These are phyloP conservation scores for Suillus subalutaceus DNA, from an alignment of 768 basidiomycete species.

Conservation along the genomic window DNA sequence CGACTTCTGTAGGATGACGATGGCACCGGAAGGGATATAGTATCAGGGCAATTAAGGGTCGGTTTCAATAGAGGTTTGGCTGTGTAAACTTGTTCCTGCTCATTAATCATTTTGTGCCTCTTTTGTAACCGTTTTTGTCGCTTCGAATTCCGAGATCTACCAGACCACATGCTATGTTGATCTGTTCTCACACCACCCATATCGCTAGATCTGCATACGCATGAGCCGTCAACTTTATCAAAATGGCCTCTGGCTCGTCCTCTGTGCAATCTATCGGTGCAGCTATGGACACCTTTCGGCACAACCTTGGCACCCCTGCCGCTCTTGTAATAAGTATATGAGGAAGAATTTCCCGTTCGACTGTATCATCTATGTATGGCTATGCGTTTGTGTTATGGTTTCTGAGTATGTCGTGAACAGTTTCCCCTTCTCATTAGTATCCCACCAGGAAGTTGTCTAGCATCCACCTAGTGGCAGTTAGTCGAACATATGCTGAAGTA, in stretches of 20 bases:
- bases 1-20: too few species aligned
- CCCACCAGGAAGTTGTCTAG: background rate
- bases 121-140: background rate
- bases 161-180: background rate
- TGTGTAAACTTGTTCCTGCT: background rate
- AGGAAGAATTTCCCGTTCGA: background rate
- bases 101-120: background rate
- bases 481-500: background rate
- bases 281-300: background rate
- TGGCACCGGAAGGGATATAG: too few species aligned
- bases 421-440: background rate
- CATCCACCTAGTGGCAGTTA: background rate
- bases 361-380: background rate
- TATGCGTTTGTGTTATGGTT: background rate
- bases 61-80: background rate
- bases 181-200: background rate
- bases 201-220: background rate
- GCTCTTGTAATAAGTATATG: background rate
- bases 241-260: background rate
- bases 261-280: background rate
- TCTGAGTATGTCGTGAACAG: background rate
- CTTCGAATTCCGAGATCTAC: background rate
- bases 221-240: background rate
- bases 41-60: background rate
- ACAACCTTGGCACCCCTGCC: background rate